Evolutionary conservation across 2,329 filamentous ascomycete genomes (phyloP), one percentile per base, ranked within the genome.

Genomic region (Diaporthe sp.): DNA sequence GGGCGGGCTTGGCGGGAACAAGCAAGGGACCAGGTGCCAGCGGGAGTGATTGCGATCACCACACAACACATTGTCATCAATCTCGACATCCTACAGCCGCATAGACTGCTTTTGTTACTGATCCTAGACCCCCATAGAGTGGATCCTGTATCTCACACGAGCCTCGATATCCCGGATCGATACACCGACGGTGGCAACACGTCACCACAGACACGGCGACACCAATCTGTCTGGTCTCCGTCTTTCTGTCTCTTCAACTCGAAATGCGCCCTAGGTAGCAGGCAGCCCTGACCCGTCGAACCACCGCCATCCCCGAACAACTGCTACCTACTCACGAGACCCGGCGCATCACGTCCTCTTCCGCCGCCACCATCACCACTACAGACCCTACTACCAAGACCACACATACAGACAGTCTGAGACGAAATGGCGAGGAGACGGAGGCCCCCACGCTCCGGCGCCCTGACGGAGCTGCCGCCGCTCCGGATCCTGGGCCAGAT

Each of bases 401-500:
- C 72, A 42, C 72, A 42, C 67, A 22, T 15, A 42, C n/a, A 44
- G 72, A 42, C n/a, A 44, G 72, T 13, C 34, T 49, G 42, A 68
- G 31, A 71, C 9, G 39, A 79, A 39, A 90, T 92, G 90, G 82
- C 90, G 57, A 88, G 90, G 76, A 86, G 90, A 75, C 87, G 90
- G 77, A 88, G 88, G 80, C 89, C 90, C 72, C 90, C 90, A 71
- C 89, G 90, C 80, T 85, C 90, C 63, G 90, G 91, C 83, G 90
- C 90, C 79, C 87, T 91, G 55, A 85, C 89, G 72, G 90, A 92
- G 79, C 87, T 92, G n/a, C 90, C 88, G 15, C 91, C 91, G 13
- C 85, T 91, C 77, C 89, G 88, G 78, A 90, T 92, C 81, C 87
- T 91, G 65, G 83, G 85, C 76, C 91, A 92, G 83, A 92, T 92